Conservation (phyloP, 176 grass and related monocot genomes). For the Triticum turgidum region DNA sequence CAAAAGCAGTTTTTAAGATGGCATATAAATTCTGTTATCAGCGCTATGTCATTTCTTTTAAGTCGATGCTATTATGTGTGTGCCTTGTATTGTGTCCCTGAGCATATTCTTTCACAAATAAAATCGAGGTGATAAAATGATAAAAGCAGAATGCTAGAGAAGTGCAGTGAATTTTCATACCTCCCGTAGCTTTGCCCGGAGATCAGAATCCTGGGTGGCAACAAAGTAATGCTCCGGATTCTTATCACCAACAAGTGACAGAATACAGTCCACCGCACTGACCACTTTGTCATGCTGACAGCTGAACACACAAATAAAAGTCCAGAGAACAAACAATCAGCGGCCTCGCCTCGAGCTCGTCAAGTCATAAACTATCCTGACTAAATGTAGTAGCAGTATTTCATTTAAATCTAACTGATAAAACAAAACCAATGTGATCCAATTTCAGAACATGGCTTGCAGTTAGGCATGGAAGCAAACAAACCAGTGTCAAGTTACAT, state of each 20-base stretch:
- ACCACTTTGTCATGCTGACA: slow-evolving; percentile 15
- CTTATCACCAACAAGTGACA: slow-evolving; percentile 13
- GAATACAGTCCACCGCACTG: not conserved
- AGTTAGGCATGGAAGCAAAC: not conserved
- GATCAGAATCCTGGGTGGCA: slow-evolving; percentile 19
- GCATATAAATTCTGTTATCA: not conserved
- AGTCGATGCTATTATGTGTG: not conserved
- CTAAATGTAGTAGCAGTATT: not conserved
- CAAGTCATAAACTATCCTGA: not conserved
- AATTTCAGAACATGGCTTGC: not conserved
- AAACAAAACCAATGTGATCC: not conserved
- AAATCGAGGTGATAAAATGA: not conserved
- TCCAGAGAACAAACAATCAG: not conserved
- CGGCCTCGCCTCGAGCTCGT: not conserved
- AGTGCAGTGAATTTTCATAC: not conserved
- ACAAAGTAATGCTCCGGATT: slow-evolving; percentile 8
- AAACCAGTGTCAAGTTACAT: not conserved
- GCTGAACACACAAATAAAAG: not conserved
- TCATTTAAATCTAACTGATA: not conserved
- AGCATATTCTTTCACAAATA: not conserved
- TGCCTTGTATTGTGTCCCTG: not conserved
- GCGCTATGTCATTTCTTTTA: not conserved
- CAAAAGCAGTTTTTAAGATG: not conserved
- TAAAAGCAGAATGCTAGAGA: not conserved
- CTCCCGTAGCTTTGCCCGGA: not conserved